Percentiles rank a stretch among this genome's conserved stretches.
Conservation (phyloP, 495 filamentous ascomycete genomes). For the Penicillium fimorum region DNA sequence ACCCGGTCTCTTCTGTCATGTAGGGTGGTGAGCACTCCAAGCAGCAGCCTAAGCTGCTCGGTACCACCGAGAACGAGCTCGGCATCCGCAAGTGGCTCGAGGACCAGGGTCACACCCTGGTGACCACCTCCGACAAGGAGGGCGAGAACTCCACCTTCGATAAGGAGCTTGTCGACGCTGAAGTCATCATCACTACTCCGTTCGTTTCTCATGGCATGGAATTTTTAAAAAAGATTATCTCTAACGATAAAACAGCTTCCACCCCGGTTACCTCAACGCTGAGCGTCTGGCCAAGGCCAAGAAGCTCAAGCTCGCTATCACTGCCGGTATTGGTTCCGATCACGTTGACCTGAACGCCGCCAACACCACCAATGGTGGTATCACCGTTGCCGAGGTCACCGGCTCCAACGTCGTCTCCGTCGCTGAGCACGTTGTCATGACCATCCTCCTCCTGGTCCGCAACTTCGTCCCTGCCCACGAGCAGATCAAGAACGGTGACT, state of each 20-base stretch:
- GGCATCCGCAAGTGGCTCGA: constrained; percentile 96
- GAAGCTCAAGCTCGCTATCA: constrained; percentile 96
- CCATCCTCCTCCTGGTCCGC: constrained; percentile 91
- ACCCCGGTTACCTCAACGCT: constrained; percentile 95
- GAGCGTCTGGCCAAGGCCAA: constrained; percentile 97
- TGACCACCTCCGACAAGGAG: constrained; percentile 97
- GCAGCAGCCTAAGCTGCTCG: constrained; percentile 81
- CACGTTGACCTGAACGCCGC: constrained; percentile 96
- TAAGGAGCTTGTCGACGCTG: constrained; percentile 90
- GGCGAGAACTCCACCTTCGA: constrained; percentile 92
- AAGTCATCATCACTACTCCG: constrained; percentile 99
- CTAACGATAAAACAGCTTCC: constrained; percentile 67
- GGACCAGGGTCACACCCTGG: constrained; percentile 88
- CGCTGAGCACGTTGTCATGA: constrained; percentile 97
- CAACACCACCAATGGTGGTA: constrained; percentile 96
- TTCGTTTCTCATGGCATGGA: constrained; percentile 45
- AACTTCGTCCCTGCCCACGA: constrained; percentile 99
- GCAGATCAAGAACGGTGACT: constrained; percentile 81
- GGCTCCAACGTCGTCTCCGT: constrained; percentile 91
- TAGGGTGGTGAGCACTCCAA: constrained; percentile 68
- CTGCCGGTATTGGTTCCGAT: constrained; percentile 96
- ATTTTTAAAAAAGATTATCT: neutral
- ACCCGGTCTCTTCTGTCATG: constrained; percentile 1
- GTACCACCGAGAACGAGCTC: constrained; percentile 97
- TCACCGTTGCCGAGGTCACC: constrained; percentile 96